phyloP scores from a whole-genome alignment of 2,329 filamentous ascomycete genomes.

The Alternaria sp. region DNA sequence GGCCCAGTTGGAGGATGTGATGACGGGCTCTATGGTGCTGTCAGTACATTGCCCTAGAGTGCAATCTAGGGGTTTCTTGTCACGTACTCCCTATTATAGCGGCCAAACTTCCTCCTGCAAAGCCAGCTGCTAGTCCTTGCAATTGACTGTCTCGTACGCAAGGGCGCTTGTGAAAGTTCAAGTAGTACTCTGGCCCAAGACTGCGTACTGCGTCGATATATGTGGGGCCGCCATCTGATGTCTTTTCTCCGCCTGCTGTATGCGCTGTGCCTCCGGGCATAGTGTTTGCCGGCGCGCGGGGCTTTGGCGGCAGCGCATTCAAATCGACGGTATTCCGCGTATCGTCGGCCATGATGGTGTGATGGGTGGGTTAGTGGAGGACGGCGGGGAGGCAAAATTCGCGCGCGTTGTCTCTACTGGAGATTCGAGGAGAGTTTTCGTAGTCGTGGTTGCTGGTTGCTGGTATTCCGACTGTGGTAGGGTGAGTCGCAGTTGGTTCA shows the following conservation, averaged over 20 bases:
- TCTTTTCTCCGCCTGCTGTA: slow-evolving; percentile 63
- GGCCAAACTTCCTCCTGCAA: slow-evolving; percentile 74
- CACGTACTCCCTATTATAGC: slow-evolving; percentile 75
- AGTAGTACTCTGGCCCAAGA: slow-evolving; percentile 72
- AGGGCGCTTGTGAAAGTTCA: slow-evolving; percentile 76
- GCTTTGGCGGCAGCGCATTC: slow-evolving; percentile 24
- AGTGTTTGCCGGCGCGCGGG: slow-evolving; percentile 40
- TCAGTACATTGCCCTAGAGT: slow-evolving; percentile 12
- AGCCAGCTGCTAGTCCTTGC: slow-evolving; percentile 81
- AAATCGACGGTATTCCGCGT: slow-evolving; percentile 44
- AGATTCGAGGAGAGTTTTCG: not conserved
- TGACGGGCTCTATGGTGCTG: slow-evolving; percentile 61
- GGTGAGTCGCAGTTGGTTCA: slow-evolving; percentile 10
- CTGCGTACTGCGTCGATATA: slow-evolving; percentile 67
- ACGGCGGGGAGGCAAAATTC: not conserved
- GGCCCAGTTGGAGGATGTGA: slow-evolving; percentile 81
- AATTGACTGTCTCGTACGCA: slow-evolving; percentile 85
- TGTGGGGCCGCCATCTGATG: slow-evolving; percentile 46
- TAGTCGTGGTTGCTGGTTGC: not conserved
- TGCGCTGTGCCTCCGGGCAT: slow-evolving; percentile 64
- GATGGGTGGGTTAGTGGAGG: slow-evolving; percentile 7
- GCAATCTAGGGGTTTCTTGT: not conserved
- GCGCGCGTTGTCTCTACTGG: not conserved
- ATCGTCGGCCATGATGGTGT: slow-evolving; percentile 55
- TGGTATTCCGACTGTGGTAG: not conserved